These are phyloP conservation scores for Auricularia auricula-judae DNA, from an alignment of 768 basidiomycete genomes.

Conservation along the genomic window DNA sequence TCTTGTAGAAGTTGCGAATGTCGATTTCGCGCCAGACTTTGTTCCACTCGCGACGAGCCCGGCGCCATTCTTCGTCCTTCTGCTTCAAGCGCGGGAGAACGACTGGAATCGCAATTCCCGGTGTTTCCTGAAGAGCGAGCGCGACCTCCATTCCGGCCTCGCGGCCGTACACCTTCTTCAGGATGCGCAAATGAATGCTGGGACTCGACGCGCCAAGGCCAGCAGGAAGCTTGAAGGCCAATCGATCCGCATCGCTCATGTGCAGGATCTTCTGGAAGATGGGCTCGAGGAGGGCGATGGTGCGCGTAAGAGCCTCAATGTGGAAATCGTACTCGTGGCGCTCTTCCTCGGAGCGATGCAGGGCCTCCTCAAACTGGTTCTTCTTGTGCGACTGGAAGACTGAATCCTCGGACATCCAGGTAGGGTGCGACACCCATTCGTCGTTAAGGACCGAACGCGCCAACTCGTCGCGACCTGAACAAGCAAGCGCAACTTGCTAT, in stretches of 20 bases:
- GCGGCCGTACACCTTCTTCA: conserved; percentile 95
- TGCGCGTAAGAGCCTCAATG: conserved; percentile 88
- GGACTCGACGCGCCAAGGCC: conserved; percentile 76
- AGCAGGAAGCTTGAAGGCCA: conserved; percentile 75
- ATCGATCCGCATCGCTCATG: conserved; percentile 68
- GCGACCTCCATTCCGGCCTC: conserved; percentile 75
- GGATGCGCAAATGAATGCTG: conserved; percentile 81
- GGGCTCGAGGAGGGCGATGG: conserved; percentile 84
- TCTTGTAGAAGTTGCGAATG: conserved; percentile 85
- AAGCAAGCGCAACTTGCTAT: conserved; percentile 79
- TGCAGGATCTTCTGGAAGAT: conserved; percentile 78
- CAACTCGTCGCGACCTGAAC: conserved; percentile 95
- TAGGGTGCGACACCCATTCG: conserved; percentile 96
- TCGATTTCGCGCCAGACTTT: conserved; percentile 97
- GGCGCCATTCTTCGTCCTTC: conserved; percentile 98
- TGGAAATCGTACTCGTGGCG: conserved; percentile 99
- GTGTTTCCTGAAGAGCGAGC: conserved; percentile 85
- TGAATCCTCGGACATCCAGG: conserved; percentile 89
- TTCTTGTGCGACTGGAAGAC: conserved; percentile 86
- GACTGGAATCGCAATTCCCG: conserved; percentile 78
- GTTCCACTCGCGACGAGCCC: conserved; percentile 96
- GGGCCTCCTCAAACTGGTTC: conserved; percentile 92
- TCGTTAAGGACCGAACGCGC: conserved; percentile 94
- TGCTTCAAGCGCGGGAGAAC: conserved; percentile 82
- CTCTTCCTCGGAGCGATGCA: conserved; percentile 95